These are phyloP conservation scores for Botrytis galanthina DNA, from an alignment of 2,329 filamentous ascomycete species.

Conservation along the genomic window DNA sequence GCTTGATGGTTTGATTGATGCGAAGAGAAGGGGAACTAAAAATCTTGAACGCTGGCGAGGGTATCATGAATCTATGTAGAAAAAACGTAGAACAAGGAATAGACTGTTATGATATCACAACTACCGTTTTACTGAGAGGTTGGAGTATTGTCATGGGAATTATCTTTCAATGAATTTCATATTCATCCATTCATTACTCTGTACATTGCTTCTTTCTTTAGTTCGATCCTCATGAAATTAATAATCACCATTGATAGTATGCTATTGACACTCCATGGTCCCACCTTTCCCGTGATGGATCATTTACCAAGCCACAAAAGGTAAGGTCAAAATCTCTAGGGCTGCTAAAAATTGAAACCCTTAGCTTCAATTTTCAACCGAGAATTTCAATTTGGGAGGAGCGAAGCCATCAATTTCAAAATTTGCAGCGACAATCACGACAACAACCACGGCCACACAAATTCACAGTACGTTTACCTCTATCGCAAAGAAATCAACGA, in stretches of 20 bases:
- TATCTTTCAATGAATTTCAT: background rate
- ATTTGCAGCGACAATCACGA: slow-evolving; percentile 39
- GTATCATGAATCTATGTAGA: slow-evolving; percentile 7
- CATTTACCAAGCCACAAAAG: slow-evolving; percentile 9
- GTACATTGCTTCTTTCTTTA: background rate
- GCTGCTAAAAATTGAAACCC: slow-evolving; percentile 19
- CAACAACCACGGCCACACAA: slow-evolving; percentile 45
- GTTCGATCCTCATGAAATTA: background rate
- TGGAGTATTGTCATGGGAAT: background rate
- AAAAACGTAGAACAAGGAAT: background rate
- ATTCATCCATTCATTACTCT: background rate
- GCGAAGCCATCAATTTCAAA: slow-evolving; percentile 22
- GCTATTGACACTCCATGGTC: slow-evolving; percentile 1
- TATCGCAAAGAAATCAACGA: slow-evolving; percentile 27
- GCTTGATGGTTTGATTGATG: background rate
- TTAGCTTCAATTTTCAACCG: slow-evolving; percentile 22
- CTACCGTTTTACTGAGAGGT: background rate
- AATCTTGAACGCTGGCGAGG: background rate
- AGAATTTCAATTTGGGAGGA: slow-evolving; percentile 20
- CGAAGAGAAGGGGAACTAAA: background rate
- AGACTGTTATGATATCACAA: background rate
- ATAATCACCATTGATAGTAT: background rate
- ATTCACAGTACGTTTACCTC: slow-evolving; percentile 48
- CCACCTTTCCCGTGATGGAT: background rate
- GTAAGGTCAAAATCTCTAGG: slow-evolving; percentile 18